Conservation (phyloP, 352 stramenopile species). For the Globisporangium megalacanthum region DNA sequence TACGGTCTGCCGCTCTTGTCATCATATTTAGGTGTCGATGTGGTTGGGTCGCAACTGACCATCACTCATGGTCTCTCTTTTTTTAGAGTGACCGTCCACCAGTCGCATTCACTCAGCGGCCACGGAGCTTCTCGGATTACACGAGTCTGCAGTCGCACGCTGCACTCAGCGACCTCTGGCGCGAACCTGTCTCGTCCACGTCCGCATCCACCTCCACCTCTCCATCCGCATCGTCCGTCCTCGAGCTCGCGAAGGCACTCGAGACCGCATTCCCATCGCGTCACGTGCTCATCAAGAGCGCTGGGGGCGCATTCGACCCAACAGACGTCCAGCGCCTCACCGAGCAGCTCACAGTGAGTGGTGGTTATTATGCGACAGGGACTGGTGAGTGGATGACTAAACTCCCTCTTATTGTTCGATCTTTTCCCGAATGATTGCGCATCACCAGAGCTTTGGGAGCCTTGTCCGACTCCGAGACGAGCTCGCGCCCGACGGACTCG, state of each 20-base stretch:
- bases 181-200: neutral
- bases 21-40: neutral
- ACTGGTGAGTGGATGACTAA: neutral
- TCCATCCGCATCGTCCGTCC: neutral
- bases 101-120: constrained; percentile 18
- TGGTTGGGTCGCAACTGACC: neutral
- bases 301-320: constrained; percentile 23
- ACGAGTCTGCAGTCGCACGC: constrained; percentile 25
- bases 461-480: constrained; percentile 44
- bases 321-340: constrained; percentile 36
- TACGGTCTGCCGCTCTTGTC: neutral
- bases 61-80: neutral
- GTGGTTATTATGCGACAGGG: neutral
- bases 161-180: constrained; percentile 14
- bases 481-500: constrained; percentile 40
- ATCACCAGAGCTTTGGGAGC: constrained; percentile 50
- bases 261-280: constrained; percentile 53
- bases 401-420: neutral
- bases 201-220: too few species aligned
- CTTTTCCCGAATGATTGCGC: neutral
- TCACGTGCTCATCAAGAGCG: constrained; percentile 59
- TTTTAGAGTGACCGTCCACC: neutral
- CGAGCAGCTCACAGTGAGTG: constrained; percentile 51
- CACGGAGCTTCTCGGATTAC: constrained; percentile 71
- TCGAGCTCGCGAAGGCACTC: constrained; percentile 52